Conservation (phyloP, 2,329 filamentous ascomycete genomes). For the Rhexocercosporidium sp. region DNA sequence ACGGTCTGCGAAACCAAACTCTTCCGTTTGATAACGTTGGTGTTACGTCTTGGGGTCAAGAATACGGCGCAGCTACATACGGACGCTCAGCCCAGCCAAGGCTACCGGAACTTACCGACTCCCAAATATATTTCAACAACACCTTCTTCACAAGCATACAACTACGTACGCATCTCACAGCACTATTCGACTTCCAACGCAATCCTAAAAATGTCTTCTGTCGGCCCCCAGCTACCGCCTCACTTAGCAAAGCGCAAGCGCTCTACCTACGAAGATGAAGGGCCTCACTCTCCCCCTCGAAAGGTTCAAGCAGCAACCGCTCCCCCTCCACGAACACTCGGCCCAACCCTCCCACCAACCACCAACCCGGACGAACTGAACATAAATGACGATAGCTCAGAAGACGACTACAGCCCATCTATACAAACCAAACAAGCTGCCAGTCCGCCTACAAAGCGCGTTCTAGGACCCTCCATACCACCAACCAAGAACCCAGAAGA, state of each 20-base stretch:
- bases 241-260: constrained; percentile 69
- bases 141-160: neutral
- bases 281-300: constrained; percentile 48
- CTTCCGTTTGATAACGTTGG: constrained; percentile 12
- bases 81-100: neutral
- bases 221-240: constrained; percentile 73
- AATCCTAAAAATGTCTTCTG: constrained; percentile 36
- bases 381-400: constrained; percentile 50
- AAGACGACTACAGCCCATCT: constrained; percentile 41
- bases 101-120: constrained; percentile 15
- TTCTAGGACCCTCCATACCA: constrained; percentile 39
- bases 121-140: constrained; percentile 12
- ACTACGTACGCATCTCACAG: constrained; percentile 16
- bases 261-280: constrained; percentile 48
- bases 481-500: constrained; percentile 49
- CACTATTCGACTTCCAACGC: neutral
- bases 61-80: constrained; percentile 25
- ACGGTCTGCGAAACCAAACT: neutral
- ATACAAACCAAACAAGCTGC: constrained; percentile 20
- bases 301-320: constrained; percentile 48
- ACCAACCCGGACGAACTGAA: constrained; percentile 52
- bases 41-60: constrained; percentile 8
- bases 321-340: constrained; percentile 33
- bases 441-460: constrained; percentile 39
- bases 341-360: constrained; percentile 42